Evolutionary conservation across 352 stramenopile species (phyloP), one percentile per base, ranked within the genome.

Genomic region (Globisporangium apiculatum): DNA sequence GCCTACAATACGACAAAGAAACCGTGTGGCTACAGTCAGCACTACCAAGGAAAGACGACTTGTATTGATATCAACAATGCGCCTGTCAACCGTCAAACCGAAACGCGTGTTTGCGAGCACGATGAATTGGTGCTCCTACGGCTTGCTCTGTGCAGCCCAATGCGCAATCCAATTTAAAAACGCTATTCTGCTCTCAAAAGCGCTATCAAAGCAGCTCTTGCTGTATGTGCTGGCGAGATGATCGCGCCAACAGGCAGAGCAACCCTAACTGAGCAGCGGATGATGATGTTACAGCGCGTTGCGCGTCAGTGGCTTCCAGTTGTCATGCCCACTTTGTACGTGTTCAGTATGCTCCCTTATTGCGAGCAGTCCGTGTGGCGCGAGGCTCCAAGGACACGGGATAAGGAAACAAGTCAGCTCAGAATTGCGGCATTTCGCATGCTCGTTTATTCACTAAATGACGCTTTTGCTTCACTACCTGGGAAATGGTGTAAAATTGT

Each of bases 81-180:
- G 0, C 63, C 60, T 9, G 62, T 49, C 1, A 55, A 70, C 42
- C 46, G 12, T 1, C 59, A 68, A 15, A 68, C 47, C 0, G 62
- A 70, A 43, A 14, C 11, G 3, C 40, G 38, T 1, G 54, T 64
- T 0, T 1, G 12, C 8, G 51, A 31, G 12, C 35, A 17, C 18
- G 59, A 62, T 5, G 55, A 68, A 24, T 15, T 71, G 7, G 59
- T 68, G 8, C 37, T 73, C 31, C 38, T 71, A 4, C 56, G 56
- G 11, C 38, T 73, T 1, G 55, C 55, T 7, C 59, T 59, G 1
- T 68, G 63, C 43, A 63, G 47, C 2, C 45, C 55, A 9, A 71
- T 64, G 67, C 59, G 56, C 50, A 73, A 70, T 36, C 55, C 60
- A 7, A 68, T 70, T 17, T 49, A 68, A 45, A 43, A 57, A 41